Base-by-base conservation (phyloP, 495 filamentous ascomycete genomes). In the Aspergillus egyptiacus region DNA sequence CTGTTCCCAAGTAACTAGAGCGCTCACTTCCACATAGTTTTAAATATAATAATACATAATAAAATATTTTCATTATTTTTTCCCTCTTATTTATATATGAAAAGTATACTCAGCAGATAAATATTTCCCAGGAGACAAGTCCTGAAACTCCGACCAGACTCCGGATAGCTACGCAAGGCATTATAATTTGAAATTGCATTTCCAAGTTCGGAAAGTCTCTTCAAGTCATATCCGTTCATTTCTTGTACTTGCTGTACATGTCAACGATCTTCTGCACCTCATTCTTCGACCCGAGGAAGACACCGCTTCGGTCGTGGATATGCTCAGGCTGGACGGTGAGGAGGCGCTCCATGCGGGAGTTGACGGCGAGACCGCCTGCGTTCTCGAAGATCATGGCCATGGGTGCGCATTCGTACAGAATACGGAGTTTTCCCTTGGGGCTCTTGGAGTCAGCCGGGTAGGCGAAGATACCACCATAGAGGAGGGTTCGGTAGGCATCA, bases 301-400 rank as follows among this genome's bases (percentile, higher is more conserved):
- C 96, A 57, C 93, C 93, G 18, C 89, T 89, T 58, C 84, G 81
- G 72, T 98, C 93, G 64, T 98, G 93, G 57, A 98, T 98, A 63
- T 88, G 79, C 67, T 96, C 86, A 0, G 93, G 93, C 2, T 89
- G 82, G 41, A 96, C 85, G 37, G 86, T 82, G 47, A 98, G 73
- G 83, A 98, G 89, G 30, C 93, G 83, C 51, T 82, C 69, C 86
- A 94, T 93, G 31, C 82, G 80, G 68, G 86, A 87, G 68, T 96
- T 85, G 15, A 98, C 74, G 2, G 93, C 93, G 68, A 93, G 80
- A 37, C 93, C 93, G 54, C 93, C 93, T 55, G 93, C 93, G 70
- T 98, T 96, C 75, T 98, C 93, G 71, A 98, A 96, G 17, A 98
- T 77, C 90, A 97, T 89, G 5, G 94, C 94, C 93, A 98, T 98